phyloP scores from a whole-genome alignment of 768 basidiomycete species.

The Scleroderma citrinum region DNA sequence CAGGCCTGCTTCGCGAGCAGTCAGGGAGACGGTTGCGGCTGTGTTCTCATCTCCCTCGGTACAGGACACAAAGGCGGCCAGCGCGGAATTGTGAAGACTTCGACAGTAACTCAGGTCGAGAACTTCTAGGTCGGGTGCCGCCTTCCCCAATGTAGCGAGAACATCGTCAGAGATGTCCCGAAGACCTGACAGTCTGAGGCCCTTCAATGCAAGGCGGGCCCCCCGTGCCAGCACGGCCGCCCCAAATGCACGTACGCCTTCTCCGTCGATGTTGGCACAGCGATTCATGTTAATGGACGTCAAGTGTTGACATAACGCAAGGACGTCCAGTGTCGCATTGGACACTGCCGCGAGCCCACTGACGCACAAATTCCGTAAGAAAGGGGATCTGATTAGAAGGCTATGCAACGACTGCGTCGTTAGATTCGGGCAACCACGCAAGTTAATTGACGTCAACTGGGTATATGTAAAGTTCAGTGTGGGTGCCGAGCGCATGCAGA shows the following conservation, averaged over 20 bases:
- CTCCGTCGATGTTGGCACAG: constrained; percentile 62
- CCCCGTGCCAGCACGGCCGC: constrained; percentile 39
- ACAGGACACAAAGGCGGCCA: constrained; percentile 68
- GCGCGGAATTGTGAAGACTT: constrained; percentile 65
- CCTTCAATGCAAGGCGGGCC: constrained; percentile 49
- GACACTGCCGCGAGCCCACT: constrained; percentile 66
- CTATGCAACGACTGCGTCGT: constrained; percentile 63
- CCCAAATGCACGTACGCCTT: constrained; percentile 50
- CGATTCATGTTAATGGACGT: constrained; percentile 61
- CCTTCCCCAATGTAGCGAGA: constrained; percentile 62
- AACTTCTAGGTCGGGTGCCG: constrained; percentile 67
- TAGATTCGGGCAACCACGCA: constrained; percentile 66
- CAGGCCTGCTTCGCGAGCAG: constrained; percentile 60
- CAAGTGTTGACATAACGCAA: constrained; percentile 55
- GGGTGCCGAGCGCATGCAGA: constrained; percentile 40
- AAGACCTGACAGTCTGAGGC: constrained; percentile 64
- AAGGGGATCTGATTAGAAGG: constrained; percentile 61
- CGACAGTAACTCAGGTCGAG: constrained; percentile 74
- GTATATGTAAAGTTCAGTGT: constrained; percentile 40
- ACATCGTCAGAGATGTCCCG: constrained; percentile 52
- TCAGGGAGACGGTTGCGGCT: constrained; percentile 44
- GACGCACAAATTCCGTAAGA: constrained; percentile 51
- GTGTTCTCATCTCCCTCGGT: constrained; percentile 20
- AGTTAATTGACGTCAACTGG: constrained; percentile 62
- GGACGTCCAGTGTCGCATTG: constrained; percentile 65